Evolutionary conservation across 176 grass and related monocot genomes (phyloP).

Genomic region (Aegilops sharonensis): DNA sequence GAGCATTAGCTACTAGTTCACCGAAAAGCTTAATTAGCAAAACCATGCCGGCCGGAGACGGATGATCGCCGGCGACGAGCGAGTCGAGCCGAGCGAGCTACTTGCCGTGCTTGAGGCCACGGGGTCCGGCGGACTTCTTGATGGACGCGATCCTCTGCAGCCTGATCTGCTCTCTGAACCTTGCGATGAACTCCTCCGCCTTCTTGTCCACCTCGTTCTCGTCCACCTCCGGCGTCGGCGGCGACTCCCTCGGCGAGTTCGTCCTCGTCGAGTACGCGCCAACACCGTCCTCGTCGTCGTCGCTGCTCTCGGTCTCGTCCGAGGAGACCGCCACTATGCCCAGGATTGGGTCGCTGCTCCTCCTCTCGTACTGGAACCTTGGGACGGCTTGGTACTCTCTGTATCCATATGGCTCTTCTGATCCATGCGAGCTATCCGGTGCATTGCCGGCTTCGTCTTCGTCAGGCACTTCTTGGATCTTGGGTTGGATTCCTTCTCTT

Average conservation of each 20-base stretch:
- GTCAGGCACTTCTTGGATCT: constrained; percentile 24
- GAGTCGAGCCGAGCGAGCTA: constrained; percentile 23
- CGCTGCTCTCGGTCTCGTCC: constrained; percentile 56
- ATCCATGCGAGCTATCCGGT: not conserved
- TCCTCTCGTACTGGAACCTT: constrained; percentile 49
- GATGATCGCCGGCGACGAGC: not conserved
- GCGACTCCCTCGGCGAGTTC: constrained; percentile 35
- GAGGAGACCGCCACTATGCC: constrained; percentile 37
- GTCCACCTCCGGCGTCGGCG: constrained; percentile 44
- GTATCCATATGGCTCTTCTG: constrained; percentile 48
- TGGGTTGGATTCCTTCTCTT: constrained; percentile 35
- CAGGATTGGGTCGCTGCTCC: constrained; percentile 35
- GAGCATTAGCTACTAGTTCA: constrained; percentile 8
- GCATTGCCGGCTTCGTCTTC: constrained; percentile 19
- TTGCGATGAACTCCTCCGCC: constrained; percentile 83
- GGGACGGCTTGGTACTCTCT: constrained; percentile 42
- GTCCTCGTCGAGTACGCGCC: constrained; percentile 43
- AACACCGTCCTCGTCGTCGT: constrained; percentile 37
- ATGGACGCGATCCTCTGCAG: constrained; percentile 85
- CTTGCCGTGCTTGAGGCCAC: constrained; percentile 50
- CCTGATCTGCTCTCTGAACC: constrained; percentile 94
- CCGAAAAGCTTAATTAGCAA: not conserved
- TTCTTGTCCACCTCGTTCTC: constrained; percentile 96
- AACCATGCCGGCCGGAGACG: not conserved
- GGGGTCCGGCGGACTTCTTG: constrained; percentile 64